Evolutionary conservation across 1,284 basidiomycete species (phyloP).

Genomic region (Tremellales sp.): DNA sequence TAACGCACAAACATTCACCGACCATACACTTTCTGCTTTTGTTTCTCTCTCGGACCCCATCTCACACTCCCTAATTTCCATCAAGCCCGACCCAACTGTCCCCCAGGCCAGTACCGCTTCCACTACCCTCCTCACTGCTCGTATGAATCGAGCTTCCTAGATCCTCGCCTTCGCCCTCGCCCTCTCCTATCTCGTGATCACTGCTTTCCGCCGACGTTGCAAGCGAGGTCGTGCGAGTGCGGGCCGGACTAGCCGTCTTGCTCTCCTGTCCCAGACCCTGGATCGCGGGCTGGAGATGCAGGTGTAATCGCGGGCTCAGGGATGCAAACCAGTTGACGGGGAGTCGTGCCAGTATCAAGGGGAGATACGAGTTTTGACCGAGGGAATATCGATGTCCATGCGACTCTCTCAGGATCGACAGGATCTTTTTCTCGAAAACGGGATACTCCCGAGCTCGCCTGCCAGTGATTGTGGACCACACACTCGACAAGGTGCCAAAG

Average conservation of each 20-base stretch:
- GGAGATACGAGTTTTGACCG: conserved; percentile 33
- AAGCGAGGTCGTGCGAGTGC: neutral
- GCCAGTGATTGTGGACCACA: conserved; percentile 19
- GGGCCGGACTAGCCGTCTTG: conserved; percentile 7
- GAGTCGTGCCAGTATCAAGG: conserved; percentile 24
- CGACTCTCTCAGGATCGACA: conserved; percentile 29
- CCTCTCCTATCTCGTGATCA: conserved; percentile 39
- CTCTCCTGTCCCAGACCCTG: conserved; percentile 2
- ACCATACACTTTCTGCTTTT: too few relatives aligned
- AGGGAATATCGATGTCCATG: conserved; percentile 17
- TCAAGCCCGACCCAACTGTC: conserved; percentile 42
- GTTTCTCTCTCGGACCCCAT: too few relatives aligned
- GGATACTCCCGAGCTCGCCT: conserved; percentile 29
- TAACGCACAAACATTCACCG: too few relatives aligned
- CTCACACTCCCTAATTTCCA: conserved; percentile 11
- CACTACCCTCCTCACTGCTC: conserved; percentile 6
- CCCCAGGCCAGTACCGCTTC: conserved; percentile 28
- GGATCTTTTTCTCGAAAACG: conserved; percentile 29
- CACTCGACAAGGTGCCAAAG: conserved; percentile 16
- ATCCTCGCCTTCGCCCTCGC: conserved; percentile 33
- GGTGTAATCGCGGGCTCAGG: neutral
- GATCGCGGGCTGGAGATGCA: neutral
- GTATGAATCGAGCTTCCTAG: conserved; percentile 40
- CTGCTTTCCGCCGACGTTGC: conserved; percentile 24
- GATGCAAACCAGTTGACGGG: conserved; percentile 7